phyloP scores from a whole-genome alignment of 805 yeast species.

The Saccharomycopsis babjevae region DNA sequence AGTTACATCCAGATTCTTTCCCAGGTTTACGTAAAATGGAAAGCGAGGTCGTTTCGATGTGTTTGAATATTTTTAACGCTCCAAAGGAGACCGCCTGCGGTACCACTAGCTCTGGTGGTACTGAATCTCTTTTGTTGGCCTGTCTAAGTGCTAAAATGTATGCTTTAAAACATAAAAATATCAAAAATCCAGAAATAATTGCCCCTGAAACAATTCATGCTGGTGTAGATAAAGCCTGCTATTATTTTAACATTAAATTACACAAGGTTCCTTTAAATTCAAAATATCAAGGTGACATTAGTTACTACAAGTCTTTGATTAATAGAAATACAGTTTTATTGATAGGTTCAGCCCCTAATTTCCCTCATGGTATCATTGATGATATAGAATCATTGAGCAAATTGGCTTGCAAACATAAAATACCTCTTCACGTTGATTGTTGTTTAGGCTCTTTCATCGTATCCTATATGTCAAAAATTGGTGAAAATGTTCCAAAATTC shows the following conservation, averaged over 20 bases:
- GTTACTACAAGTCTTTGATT: constrained; percentile 52
- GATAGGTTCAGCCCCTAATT: constrained; percentile 94
- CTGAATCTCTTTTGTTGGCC: constrained; percentile 81
- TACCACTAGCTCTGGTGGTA: constrained; percentile 87
- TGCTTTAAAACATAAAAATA: constrained; percentile 48
- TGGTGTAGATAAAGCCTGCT: constrained; percentile 87
- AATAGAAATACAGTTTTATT: constrained; percentile 73
- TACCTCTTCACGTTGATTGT: constrained; percentile 93
- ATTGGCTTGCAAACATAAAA: constrained; percentile 51
- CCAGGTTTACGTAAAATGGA: constrained; percentile 97
- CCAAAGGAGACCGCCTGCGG: constrained; percentile 61
- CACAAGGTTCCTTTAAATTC: constrained; percentile 73
- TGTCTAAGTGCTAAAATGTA: constrained; percentile 81
- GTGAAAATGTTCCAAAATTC: constrained; percentile 38
- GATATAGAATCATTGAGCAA: constrained; percentile 66
- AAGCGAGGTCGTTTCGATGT: constrained; percentile 90
- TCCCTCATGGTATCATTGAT: constrained; percentile 93
- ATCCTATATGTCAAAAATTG: constrained; percentile 59
- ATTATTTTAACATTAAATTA: constrained; percentile 77
- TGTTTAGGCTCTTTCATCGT: constrained; percentile 90
- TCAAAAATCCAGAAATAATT: constrained; percentile 70
- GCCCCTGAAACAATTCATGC: constrained; percentile 92
- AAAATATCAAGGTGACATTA: constrained; percentile 57
- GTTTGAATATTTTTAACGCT: constrained; percentile 67
- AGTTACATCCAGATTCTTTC: constrained; percentile 92